These are phyloP conservation scores for Schizothecium vesticola DNA, from an alignment of 495 filamentous ascomycete genomes.

Conservation along the genomic window DNA sequence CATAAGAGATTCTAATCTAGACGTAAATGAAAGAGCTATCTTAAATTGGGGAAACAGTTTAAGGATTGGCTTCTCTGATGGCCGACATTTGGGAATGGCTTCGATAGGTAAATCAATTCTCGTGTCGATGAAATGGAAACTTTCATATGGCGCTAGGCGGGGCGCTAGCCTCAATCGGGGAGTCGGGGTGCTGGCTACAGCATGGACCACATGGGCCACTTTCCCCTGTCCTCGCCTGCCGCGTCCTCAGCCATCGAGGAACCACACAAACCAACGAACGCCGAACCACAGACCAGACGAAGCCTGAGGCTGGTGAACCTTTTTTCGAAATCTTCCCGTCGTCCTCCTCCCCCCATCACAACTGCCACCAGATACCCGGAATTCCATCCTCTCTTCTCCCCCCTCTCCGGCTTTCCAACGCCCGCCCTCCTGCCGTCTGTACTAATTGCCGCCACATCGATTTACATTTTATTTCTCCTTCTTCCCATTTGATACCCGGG, in stretches of 20 bases:
- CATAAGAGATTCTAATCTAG: too few relatives aligned
- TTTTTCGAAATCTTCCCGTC: constrained; percentile 10
- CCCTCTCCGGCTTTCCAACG: background rate
- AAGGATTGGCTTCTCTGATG: too few relatives aligned
- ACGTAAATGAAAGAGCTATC: too few relatives aligned
- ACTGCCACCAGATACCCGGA: constrained; percentile 1
- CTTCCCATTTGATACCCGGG: background rate
- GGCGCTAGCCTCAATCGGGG: background rate
- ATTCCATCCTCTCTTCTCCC: background rate
- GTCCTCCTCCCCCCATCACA: background rate
- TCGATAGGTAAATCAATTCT: background rate
- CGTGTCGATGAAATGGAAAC: background rate
- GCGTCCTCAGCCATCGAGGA: background rate
- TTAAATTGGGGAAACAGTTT: too few relatives aligned
- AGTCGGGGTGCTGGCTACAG: background rate
- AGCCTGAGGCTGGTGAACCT: constrained; percentile 11
- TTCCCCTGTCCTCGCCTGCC: background rate
- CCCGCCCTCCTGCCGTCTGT: background rate
- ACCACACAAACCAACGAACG: constrained; percentile 5
- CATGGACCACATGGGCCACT: background rate
- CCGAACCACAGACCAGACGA: constrained; percentile 4
- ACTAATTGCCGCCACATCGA: background rate
- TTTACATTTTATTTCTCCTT: background rate
- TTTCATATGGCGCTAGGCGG: background rate
- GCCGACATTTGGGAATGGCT: background rate